Conservation (phyloP, 1,284 basidiomycete genomes). For the Bondarzewia mesenterica region DNA sequence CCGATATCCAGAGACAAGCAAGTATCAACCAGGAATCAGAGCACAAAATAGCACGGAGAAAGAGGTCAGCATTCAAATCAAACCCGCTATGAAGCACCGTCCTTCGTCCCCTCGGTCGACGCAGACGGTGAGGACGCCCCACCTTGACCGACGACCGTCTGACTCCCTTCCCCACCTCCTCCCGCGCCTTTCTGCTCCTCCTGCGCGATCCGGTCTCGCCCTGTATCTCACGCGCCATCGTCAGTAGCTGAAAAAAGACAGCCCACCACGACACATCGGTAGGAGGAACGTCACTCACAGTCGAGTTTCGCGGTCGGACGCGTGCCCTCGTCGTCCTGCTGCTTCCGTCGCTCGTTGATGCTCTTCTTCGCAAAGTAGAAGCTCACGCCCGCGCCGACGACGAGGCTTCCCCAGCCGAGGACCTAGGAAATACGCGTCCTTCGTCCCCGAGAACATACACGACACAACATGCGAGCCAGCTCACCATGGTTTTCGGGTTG, state of each 20-base stretch:
- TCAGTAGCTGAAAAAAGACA: neutral
- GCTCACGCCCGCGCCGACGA: slow-evolving; percentile 35
- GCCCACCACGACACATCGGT: too few species aligned
- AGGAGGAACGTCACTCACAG: slow-evolving; percentile 24
- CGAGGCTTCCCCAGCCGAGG: slow-evolving; percentile 30
- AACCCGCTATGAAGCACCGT: neutral
- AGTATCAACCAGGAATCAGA: neutral
- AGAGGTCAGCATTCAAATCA: too few species aligned
- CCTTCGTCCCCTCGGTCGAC: neutral
- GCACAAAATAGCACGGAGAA: neutral
- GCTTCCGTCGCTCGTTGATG: slow-evolving; percentile 30
- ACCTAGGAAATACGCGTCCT: slow-evolving; percentile 14
- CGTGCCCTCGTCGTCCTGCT: slow-evolving; percentile 23
- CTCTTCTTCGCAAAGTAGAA: slow-evolving; percentile 38
- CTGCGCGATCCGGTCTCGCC: neutral
- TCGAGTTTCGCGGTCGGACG: slow-evolving; percentile 30
- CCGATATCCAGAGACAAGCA: too few species aligned
- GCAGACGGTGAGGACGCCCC: neutral
- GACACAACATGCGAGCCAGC: slow-evolving; percentile 7
- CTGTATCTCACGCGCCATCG: neutral
- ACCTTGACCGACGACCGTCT: neutral
- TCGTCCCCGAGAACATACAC: neutral
- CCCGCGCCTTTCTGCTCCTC: neutral
- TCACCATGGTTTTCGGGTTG: slow-evolving; percentile 25
- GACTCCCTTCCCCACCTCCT: neutral